Base-by-base conservation (phyloP, 345 rosid species). In the Trapa bicornis region DNA sequence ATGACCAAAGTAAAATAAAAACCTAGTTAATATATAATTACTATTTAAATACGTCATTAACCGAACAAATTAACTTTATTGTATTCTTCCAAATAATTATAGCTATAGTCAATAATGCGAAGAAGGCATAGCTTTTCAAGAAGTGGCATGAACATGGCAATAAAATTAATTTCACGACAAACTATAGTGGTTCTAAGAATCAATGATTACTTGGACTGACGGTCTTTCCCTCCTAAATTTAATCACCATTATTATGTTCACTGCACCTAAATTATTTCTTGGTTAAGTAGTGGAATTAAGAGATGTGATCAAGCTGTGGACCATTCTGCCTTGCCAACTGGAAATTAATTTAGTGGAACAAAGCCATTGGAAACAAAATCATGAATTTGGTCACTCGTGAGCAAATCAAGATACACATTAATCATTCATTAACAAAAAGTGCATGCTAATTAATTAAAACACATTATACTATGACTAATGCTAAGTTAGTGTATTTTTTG, bases 231-330 rank as follows among this genome's bases (percentile, higher is more conserved):
- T 58, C 38, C 63, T 58, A 11, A 32, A 32, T 58, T 32, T 58
- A 58, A 33, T 58, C 63, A 58, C 33, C 62, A 58, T 58, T 38
- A 58, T 58, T 58, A 11, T 58, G 63, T 33, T 38, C 12, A n/a
- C 63, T 38, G 35, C 32, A 12, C 35, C 35, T 32, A 35, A 35
- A 3, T 41, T 58, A 58, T 58, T 33, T 58, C 17, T 33, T 12
- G 33, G 37, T 5, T 58, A 52, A 22, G 2, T 8, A 57, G 61
- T 3, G 37, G 29, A 4, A 52, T 16, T 3, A 14, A 48, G 15
- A 48, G 29, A 52, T 16, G 7, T 17, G n/a, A 52, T 52, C 6
- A 7, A 22, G 29, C 29, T 22, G 29, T 22, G 29, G 29, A 22
- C 29, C 29, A 22, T 22, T 52, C n/a, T 15, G 13, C n/a, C 16